phyloP scores from a whole-genome alignment of 129 eudicot species.

The Flaveria trinervia region DNA sequence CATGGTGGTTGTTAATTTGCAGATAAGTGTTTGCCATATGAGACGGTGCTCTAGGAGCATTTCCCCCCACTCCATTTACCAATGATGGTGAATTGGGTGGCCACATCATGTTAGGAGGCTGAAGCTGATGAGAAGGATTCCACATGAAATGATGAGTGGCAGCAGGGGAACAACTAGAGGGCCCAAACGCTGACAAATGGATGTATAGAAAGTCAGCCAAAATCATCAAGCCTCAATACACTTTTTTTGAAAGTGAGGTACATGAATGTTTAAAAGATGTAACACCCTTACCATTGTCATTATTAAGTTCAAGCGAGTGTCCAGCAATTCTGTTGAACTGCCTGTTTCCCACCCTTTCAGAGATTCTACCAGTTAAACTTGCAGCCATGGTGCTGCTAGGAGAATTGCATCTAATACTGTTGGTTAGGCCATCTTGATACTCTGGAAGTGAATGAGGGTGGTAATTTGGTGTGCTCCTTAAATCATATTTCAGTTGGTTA shows the following conservation, averaged over 20 bases:
- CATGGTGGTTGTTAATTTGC: constrained; percentile 66
- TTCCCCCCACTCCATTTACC: constrained; percentile 54
- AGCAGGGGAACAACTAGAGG: constrained; percentile 58
- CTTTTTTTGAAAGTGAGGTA: neutral
- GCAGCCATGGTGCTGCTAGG: constrained; percentile 45
- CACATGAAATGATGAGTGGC: constrained; percentile 76
- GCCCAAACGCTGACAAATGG: constrained; percentile 55
- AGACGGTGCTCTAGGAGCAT: constrained; percentile 67
- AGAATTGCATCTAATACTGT: constrained; percentile 44
- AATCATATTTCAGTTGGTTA: constrained; percentile 57
- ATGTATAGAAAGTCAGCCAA: constrained; percentile 1
- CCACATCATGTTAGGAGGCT: constrained; percentile 70
- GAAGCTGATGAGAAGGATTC: constrained; percentile 64
- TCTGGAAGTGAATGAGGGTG: constrained; percentile 89
- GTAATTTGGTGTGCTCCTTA: constrained; percentile 46
- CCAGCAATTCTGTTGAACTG: constrained; percentile 52
- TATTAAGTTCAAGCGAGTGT: neutral
- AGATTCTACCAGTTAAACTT: constrained; percentile 43
- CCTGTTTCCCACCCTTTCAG: constrained; percentile 55
- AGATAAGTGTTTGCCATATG: constrained; percentile 60
- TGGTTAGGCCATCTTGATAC: constrained; percentile 48
- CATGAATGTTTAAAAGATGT: neutral
- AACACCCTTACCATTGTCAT: constrained; percentile 49
- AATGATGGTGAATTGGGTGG: constrained; percentile 73
- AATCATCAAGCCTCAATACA: neutral